These are phyloP conservation scores for Diaporthe batatas DNA, from an alignment of 2,329 filamentous ascomycete species.

Conservation along the genomic window DNA sequence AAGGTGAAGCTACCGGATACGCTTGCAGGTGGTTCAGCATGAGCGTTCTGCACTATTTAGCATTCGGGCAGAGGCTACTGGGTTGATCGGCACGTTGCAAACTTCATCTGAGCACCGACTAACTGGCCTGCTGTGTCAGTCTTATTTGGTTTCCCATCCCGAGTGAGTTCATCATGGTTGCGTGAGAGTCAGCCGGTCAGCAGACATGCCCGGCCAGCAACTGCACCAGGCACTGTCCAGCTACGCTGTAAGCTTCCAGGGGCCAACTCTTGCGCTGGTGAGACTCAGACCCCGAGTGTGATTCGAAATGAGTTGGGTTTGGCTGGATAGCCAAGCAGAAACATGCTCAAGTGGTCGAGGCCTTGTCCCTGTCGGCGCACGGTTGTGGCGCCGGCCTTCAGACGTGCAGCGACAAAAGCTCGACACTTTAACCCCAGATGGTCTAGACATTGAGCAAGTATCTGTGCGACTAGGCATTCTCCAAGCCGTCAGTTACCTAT, in stretches of 20 bases:
- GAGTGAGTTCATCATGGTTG: neutral
- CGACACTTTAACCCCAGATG: slow-evolving; percentile 24
- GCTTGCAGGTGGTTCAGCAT: neutral
- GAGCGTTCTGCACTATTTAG: neutral
- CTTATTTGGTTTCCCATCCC: neutral
- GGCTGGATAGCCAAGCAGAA: slow-evolving; percentile 27
- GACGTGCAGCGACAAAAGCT: slow-evolving; percentile 18
- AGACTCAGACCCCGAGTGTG: neutral
- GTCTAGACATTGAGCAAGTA: slow-evolving; percentile 40
- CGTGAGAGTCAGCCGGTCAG: neutral
- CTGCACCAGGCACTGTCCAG: neutral
- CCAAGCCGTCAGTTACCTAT: neutral
- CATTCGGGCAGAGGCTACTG: neutral
- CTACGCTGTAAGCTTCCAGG: neutral
- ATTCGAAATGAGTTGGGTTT: slow-evolving; percentile 1
- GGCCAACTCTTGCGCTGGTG: slow-evolving; percentile 16
- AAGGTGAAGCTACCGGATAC: slow-evolving; percentile 9
- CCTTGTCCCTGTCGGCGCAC: slow-evolving; percentile 29
- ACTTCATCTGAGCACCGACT: neutral
- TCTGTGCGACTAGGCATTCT: slow-evolving; percentile 31
- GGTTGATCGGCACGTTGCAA: neutral
- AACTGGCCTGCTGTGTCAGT: neutral
- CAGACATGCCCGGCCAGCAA: neutral
- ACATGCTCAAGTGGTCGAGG: slow-evolving; percentile 38
- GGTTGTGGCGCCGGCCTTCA: slow-evolving; percentile 31